These are phyloP conservation scores for Bryopsis sp. DNA, from an alignment of 139 green algal genomes.

Conservation along the genomic window DNA sequence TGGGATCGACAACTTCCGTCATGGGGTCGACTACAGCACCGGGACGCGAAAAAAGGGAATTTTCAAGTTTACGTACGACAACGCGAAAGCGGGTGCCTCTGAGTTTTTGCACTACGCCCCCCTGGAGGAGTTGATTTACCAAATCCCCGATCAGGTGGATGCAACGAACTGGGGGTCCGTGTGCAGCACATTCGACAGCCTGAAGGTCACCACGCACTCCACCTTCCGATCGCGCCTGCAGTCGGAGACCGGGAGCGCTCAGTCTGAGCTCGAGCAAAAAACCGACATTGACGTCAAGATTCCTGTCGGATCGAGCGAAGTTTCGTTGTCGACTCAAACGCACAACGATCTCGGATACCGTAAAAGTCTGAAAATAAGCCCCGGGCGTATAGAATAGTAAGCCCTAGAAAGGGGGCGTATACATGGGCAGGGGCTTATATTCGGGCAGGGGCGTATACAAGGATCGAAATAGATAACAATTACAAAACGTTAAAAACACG, in stretches of 20 bases:
- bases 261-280: not conserved
- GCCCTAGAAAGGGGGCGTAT: too few species aligned
- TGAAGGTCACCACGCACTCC: not conserved
- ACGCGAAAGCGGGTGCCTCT: not conserved
- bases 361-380: too few species aligned
- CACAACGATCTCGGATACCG: not conserved
- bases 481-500: too few species aligned
- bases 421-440: too few species aligned
- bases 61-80: conserved; percentile 7
- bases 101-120: not conserved
- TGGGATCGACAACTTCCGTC: not conserved
- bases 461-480: too few species aligned
- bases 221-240: not conserved
- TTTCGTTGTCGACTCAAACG: not conserved
- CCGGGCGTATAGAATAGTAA: too few species aligned
- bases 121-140: not conserved
- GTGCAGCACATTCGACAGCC: not conserved
- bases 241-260: not conserved
- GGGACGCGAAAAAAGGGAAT: not conserved
- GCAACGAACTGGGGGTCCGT: not conserved
- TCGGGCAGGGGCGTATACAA: too few species aligned
- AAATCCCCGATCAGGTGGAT: conserved; percentile 1
- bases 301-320: not conserved
- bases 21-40: not conserved
- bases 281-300: not conserved